Conservation (phyloP, 345 rosid species). For the Eucalyptus marginata region DNA sequence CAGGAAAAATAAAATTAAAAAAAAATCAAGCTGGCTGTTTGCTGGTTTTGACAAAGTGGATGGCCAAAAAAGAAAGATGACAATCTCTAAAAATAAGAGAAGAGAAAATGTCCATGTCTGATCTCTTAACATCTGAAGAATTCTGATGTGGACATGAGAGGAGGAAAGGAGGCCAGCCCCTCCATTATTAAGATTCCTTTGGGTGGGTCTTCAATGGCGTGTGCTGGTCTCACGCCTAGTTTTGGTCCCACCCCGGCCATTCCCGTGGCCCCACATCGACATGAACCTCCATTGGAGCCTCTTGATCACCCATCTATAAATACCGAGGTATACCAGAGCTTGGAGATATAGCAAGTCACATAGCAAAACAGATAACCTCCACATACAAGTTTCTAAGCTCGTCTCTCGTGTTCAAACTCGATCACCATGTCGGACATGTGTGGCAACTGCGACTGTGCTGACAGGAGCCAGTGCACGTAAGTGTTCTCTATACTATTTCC, state of each 20-base stretch:
- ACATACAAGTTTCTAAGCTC: background rate
- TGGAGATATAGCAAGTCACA: conserved; percentile 1
- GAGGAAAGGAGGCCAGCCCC: conserved; percentile 25
- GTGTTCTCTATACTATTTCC: background rate
- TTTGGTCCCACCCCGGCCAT: background rate
- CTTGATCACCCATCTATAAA: conserved; percentile 35
- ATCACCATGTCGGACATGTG: conserved; percentile 64
- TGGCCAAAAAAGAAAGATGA: background rate
- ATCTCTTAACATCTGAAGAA: background rate
- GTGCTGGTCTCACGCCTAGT: conserved; percentile 28
- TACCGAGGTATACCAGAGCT: background rate
- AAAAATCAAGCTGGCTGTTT: background rate
- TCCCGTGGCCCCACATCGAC: background rate
- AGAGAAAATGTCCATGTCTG: background rate
- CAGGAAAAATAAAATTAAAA: too few species aligned
- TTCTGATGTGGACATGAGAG: conserved; percentile 48
- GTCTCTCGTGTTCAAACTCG: background rate
- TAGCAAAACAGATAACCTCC: background rate
- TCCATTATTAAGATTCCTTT: conserved; percentile 34
- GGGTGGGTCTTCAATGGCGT: conserved; percentile 14
- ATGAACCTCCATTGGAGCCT: background rate
- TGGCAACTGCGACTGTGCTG: conserved; percentile 72
- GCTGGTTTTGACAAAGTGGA: background rate
- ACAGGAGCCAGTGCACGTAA: conserved; percentile 72
- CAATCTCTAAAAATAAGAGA: background rate